phyloP scores from a whole-genome alignment of 2,329 filamentous ascomycete genomes.

The Paraphoma sp. region DNA sequence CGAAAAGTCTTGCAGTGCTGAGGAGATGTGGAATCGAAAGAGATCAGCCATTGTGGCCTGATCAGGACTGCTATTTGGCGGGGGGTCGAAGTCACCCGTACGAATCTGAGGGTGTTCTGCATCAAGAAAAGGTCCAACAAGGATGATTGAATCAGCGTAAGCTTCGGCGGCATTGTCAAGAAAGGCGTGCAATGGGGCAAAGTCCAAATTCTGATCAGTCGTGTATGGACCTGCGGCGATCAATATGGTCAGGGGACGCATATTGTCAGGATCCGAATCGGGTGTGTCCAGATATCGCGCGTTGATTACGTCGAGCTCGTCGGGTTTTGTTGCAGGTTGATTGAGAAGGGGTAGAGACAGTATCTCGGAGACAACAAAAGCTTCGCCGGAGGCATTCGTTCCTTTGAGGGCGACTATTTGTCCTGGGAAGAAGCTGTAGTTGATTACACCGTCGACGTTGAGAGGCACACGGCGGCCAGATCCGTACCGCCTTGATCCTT shows the following conservation, averaged over 20 bases:
- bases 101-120: conserved; percentile 88
- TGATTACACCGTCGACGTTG: conserved; percentile 71
- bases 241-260: conserved; percentile 75
- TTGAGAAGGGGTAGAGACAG: conserved; percentile 77
- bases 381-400: conserved; percentile 83
- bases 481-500: conserved; percentile 84
- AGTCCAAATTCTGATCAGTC: conserved; percentile 88
- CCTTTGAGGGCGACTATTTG: conserved; percentile 89
- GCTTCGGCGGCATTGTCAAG: conserved; percentile 77
- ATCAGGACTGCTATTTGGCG: conserved; percentile 63
- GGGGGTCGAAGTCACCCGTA: conserved; percentile 54
- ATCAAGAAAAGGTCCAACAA: conserved; percentile 89
- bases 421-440: conserved; percentile 89
- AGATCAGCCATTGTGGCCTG: conserved; percentile 80
- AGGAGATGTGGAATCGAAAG: conserved; percentile 81
- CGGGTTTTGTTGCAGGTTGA: conserved; percentile 72
- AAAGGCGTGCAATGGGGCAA: conserved; percentile 82
- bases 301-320: conserved; percentile 71
- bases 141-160: conserved; percentile 78
- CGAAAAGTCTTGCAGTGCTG: conserved; percentile 73
- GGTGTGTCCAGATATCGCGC: conserved; percentile 71
- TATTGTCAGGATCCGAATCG: conserved; percentile 56
- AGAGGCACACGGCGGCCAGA: conserved; percentile 82
- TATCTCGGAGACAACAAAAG: conserved; percentile 81
- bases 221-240: conserved; percentile 90